Base-by-base conservation (phyloP, 2,329 filamentous ascomycete species). In the Microcyclospora tardicrescens region DNA sequence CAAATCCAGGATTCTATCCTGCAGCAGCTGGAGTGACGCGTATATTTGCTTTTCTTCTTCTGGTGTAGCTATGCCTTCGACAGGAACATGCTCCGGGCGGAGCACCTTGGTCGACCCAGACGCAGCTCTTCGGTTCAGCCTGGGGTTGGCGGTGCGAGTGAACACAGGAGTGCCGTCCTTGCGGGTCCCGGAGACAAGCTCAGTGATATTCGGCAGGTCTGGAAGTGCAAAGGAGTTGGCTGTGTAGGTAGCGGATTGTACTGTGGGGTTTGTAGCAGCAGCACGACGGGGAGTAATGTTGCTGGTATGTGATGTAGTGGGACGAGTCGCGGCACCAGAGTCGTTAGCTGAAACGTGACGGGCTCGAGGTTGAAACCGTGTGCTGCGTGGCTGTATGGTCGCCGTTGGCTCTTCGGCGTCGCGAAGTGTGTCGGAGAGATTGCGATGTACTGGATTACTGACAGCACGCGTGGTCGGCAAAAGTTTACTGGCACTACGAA, bases 31-130 rank as follows among this genome's bases (percentile, higher is more conserved):
- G 12, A 79, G 60, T 10, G 73, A 73, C n/a, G 72, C 65, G 49
- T 75, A 76, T 35, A 80, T 68, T 2, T 69, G 70, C 54, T 79
- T 76, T 45, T 79, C 76, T 35, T 79, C 74, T 10, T 71, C 65
- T 0, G 75, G 75, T 34, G 78, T 65, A 0, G 72, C 66, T 10
- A 77, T 61, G 10, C 67, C 64, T 29, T 75, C 66, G 14, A 79
- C 57, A 0, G 66, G 63, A 10, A 63, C 54, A 48, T 76, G 63
- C 14, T 54, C 51, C 27, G 59, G 41, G 11, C 56, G 58, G 12
- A 50, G 42, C 31, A 51, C 45, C 38, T 61, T 57, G 35, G 59
- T 56, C 19, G 19, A 24, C 19, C 5, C 19, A 4, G 19, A 24
- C 19, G 19, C 19, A 24, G 19, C 19, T 24, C 19, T 24, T 24